Evolutionary conservation across 306 rosid species (phyloP), one percentile per base, ranked within the genome.

Genomic region (Sophora flavescens): DNA sequence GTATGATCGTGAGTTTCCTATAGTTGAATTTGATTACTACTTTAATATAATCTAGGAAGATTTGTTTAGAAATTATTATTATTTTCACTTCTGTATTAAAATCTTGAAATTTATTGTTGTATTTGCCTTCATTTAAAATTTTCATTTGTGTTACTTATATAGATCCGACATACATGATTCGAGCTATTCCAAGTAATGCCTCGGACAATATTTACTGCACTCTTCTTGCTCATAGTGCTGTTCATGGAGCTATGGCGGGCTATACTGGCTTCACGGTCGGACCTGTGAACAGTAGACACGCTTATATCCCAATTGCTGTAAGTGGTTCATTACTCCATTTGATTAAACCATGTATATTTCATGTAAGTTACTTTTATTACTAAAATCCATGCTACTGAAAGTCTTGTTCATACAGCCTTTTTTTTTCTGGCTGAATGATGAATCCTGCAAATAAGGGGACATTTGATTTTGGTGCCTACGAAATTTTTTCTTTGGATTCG

Each of bases 101-200:
- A 47, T 39, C 41, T 22, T 68, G 65, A 50, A 60, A 30, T 26
- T 63, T 18, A 5, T 41, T 53, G 3, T 38, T 61, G 22, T 22
- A 22, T 48, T 8, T 22, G 10, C 48, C 57, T 77, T 48, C 47
- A 28, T 36, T 32, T 66, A 22, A 50, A 61, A 48, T 10, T 35
- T 58, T 32, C 22, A 6, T n/a, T 58, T 76, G 44, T 76, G 38
- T 42, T 83, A 69, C 59, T 73, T 76, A 17, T 68, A 65, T 82
- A 95, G 98, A 95, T 88, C 98, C 98, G 35, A 95, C 98, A 14
- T 94, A 92, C 78, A 94, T 94, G 98, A 90, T 94, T 87, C 92
- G 97, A 80, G 98, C 98, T 41, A 83, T 95, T 81, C 98, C 98
- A 58, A 95, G 98, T 84, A 95, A 88, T 84, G 97, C 98, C 68